Conservation (phyloP, 202 grass and related monocot species). For the Thinopyrum obtusiflorum region DNA sequence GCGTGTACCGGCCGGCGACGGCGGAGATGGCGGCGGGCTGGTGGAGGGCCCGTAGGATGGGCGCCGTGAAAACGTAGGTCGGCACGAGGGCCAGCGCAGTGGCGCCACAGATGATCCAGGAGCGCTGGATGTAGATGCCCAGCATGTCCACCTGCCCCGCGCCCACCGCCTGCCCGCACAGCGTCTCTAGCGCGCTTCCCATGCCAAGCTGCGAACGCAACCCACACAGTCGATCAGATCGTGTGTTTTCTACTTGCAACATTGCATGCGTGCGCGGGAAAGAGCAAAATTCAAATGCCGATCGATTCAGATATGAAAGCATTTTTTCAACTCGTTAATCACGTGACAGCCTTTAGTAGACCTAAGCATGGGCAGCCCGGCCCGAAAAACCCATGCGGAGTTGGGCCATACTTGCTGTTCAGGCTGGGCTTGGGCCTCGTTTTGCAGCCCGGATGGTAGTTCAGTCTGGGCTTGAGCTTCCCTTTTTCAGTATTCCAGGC, state of each 20-base stretch:
- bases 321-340: too few species aligned
- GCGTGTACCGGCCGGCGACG: constrained; percentile 40
- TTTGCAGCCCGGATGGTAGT: too few species aligned
- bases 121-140: constrained; percentile 63
- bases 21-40: constrained; percentile 38
- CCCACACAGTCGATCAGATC: background rate
- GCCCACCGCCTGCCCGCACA: constrained; percentile 74
- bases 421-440: too few species aligned
- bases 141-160: constrained; percentile 51
- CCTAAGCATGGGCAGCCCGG: too few species aligned
- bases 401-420: too few species aligned
- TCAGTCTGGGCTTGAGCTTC: too few species aligned
- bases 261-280: background rate
- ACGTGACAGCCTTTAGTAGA: too few species aligned
- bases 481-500: too few species aligned
- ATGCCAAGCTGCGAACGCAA: constrained; percentile 46
- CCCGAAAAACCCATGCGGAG: too few species aligned
- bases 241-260: background rate
- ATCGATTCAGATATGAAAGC: too few species aligned
- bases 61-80: constrained; percentile 43
- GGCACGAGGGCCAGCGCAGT: constrained; percentile 35
- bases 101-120: constrained; percentile 61
- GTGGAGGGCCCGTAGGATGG: constrained; percentile 41
- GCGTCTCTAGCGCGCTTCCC: constrained; percentile 70
- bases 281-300: background rate